A percentile compares a stretch with the other conserved stretches of the same genome.
These are phyloP conservation scores for Alternaria angustiovoidea DNA, from an alignment of 2,329 filamentous ascomycete species.

Conservation along the genomic window DNA sequence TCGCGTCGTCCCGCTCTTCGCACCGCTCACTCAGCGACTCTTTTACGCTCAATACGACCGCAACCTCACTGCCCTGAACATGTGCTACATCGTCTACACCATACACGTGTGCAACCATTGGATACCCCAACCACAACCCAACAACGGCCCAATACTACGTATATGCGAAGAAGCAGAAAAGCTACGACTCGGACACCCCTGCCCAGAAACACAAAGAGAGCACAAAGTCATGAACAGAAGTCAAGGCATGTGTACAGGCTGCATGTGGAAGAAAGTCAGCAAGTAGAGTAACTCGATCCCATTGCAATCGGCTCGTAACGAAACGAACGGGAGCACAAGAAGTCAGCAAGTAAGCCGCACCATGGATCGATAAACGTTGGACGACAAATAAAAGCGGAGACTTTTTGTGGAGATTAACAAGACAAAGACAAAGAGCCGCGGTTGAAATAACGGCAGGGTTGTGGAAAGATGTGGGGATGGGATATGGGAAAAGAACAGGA, in stretches of 20 bases:
- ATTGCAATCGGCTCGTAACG: no score
- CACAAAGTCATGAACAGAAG: conserved; percentile 43
- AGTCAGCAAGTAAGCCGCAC: neutral
- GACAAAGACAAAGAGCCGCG: conserved; percentile 1
- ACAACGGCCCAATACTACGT: conserved; percentile 37
- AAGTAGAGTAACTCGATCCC: conserved; percentile 1
- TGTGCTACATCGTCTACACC: conserved; percentile 46
- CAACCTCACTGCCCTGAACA: conserved; percentile 14
- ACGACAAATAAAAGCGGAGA: conserved; percentile 5
- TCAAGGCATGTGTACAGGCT: conserved; percentile 43
- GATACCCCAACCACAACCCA: conserved; percentile 39
- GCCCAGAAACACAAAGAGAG: conserved; percentile 37
- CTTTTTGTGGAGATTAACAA: neutral
- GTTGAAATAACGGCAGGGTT: neutral
- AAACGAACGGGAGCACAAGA: no score
- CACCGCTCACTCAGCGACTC: neutral
- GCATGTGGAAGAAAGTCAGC: conserved; percentile 37
- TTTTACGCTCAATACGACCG: neutral
- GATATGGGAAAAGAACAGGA: conserved; percentile 3
- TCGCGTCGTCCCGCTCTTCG: neutral
- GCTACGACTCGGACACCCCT: conserved; percentile 36
- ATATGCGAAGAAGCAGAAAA: conserved; percentile 41
- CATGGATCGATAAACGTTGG: neutral
- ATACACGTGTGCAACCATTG: conserved; percentile 44
- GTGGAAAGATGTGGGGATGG: neutral